Evolutionary conservation across 73 alveolate species (phyloP).

Genomic region (Halteria grandinella): DNA sequence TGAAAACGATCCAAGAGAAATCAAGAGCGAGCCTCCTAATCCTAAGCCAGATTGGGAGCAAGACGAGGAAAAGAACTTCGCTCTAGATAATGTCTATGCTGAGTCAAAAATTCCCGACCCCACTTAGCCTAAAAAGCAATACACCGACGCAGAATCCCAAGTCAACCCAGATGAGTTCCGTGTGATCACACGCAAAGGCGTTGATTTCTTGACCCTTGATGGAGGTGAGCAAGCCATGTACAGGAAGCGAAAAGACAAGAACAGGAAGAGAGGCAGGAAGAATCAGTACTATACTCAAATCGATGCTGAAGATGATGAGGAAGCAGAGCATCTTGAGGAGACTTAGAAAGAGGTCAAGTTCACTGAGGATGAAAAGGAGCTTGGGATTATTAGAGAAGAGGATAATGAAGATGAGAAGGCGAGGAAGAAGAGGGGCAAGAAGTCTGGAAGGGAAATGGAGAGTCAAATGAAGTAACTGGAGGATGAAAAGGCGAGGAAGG

Average conservation of each 20-base stretch:
- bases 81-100: no score
- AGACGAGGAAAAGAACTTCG: slow-evolving; percentile 13
- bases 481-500: neutral
- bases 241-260: neutral
- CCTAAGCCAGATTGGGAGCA: neutral
- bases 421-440: slow-evolving; percentile 1
- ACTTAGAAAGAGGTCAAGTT: no score
- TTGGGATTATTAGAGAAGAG: slow-evolving; percentile 50
- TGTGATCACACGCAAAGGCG: no score
- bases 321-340: no score
- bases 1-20: slow-evolving; percentile 17
- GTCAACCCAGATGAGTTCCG: no score
- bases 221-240: neutral
- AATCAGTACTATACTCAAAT: slow-evolving; percentile 9
- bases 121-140: neutral
- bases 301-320: slow-evolving; percentile 22
- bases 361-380: slow-evolving; percentile 30
- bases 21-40: neutral
- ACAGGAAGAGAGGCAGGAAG: slow-evolving; percentile 3
- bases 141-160: no score
- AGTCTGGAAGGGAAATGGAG: neutral
- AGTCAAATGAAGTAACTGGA: neutral
- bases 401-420: slow-evolving; percentile 26
- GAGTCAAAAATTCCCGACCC: neutral
- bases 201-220: neutral